Base-by-base conservation (phyloP, 2,329 filamentous ascomycete genomes). In the Escovopsis sp. region DNA sequence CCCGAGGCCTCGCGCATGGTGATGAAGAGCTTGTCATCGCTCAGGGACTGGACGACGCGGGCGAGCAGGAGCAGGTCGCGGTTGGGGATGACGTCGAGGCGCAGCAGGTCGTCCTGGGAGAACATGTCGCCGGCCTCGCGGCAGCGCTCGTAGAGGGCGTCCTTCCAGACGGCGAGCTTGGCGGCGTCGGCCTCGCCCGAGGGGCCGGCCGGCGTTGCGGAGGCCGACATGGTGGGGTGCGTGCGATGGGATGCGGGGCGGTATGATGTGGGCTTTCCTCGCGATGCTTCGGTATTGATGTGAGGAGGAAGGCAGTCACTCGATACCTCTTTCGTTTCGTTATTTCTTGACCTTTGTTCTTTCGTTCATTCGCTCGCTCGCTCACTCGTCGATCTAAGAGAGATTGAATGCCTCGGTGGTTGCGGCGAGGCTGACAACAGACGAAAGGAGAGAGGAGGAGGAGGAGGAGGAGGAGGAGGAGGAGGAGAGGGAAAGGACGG, bases 21-120 rank as follows among this genome's bases (percentile, higher is more conserved):
- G 34, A 60, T 56, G 45, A 78, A 69, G 27, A 77, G 63, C 50
- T 70, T 71, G 48, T 79, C 72, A 46, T 73, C 61, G 40, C 66
- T 66, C 35, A 79, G 63, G 25, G 56, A 60, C 53, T 76, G 70
- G 28, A 76, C 61, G 13, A 75, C 66, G 36, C 59, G 56, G 37
- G 73, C 52, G 16, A 78, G 64, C 32, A 68, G 60, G 48, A 62
- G 53, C 41, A 72, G 53, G 50, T 76, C 67, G 40, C 66, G 59
- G 34, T 68, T 65, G 5, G 72, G 70, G 33, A 77, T 66, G 42
- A 77, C 61, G 39, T 66, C 63, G 38, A 76, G 61, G 18, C 63
- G 63, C 39, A 72, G 54, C 27, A 79, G 57, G 44, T 76, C 71
- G 26, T 67, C 61, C 49, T 78, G 73, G 11, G 63, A 65, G 52